phyloP scores from a whole-genome alignment of 2,329 filamentous ascomycete species.

The Epichloe scottii region DNA sequence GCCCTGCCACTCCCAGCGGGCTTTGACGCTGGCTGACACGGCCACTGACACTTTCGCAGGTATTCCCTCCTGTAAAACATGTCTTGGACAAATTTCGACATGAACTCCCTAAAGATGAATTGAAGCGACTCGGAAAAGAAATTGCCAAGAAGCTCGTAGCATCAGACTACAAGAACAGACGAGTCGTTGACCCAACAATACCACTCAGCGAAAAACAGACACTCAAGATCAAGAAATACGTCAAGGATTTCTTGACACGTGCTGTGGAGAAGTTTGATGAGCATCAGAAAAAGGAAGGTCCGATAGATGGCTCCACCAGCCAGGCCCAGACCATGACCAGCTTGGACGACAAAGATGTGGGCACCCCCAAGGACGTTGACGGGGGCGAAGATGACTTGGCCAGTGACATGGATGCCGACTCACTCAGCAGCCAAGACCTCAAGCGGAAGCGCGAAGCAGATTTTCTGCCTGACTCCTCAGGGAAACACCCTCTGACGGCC shows the following conservation, averaged over 20 bases:
- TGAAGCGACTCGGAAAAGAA: slow-evolving; percentile 51
- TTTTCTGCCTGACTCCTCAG: slow-evolving; percentile 24
- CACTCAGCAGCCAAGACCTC: slow-evolving; percentile 36
- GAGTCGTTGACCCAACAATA: slow-evolving; percentile 69
- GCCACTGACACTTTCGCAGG: slow-evolving; percentile 29
- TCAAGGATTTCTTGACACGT: slow-evolving; percentile 77
- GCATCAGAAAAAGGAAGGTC: slow-evolving; percentile 46
- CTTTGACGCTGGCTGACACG: background rate
- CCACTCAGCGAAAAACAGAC: slow-evolving; percentile 62
- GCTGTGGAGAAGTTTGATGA: slow-evolving; percentile 63
- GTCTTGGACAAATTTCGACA: slow-evolving; percentile 79
- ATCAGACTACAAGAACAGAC: slow-evolving; percentile 80
- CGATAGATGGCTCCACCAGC: slow-evolving; percentile 2
- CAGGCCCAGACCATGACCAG: slow-evolving; percentile 1
- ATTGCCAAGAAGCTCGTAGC: slow-evolving; percentile 80
- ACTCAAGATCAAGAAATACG: slow-evolving; percentile 71
- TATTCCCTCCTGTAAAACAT: slow-evolving; percentile 74
- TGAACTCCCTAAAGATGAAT: slow-evolving; percentile 70
- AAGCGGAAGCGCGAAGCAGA: slow-evolving; percentile 52
- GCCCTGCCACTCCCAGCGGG: no score
- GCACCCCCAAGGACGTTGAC: background rate
- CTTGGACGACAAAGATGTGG: background rate
- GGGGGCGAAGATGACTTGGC: slow-evolving; percentile 14
- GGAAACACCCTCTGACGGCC: slow-evolving; percentile 41
- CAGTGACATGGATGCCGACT: slow-evolving; percentile 26